Evolutionary conservation across 2,329 filamentous ascomycete genomes (phyloP), one percentile per base, ranked within the genome.

Genomic region (Aspergillus novoparasiticus): DNA sequence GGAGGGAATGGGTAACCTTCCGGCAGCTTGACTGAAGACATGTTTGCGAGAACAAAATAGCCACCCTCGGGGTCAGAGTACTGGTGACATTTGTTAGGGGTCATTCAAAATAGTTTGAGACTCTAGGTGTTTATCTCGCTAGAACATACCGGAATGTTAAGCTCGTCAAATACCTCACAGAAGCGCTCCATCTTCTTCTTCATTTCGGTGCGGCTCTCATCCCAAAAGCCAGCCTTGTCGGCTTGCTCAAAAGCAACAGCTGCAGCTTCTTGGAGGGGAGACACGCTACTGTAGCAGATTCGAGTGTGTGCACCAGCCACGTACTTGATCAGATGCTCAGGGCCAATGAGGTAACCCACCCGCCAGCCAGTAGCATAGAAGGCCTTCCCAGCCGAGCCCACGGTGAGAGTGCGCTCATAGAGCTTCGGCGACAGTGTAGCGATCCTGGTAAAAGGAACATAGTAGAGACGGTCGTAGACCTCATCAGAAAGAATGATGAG

Each of bases 311-410:
- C 95, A 21, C 93, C 93, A 12, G 91, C 88, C 39, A 97, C 94
- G 76, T 97, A 92, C 76, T 96, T 91, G 80, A 98, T 93, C 58
- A 98, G 83, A 65, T 97, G 87, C 59, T 92, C 87, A 0, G 92
- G 93, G 0, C 95, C 95, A 74, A 98, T 95, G 43, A 99, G 83
- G 89, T 94, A 99, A 60, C 95, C 92, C 69, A 98, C 94, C 62
- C 95, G 89, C 95, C 95, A 99, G 55, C 95, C 95, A 0, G 95
- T 99, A 61, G 92, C 93, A 75, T 98, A 98, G 80, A 99, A 99
- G 83, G 95, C 96, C 86, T 99, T 99, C 71, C 95, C 95, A 1
- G 93, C 95, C 0, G 93, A 97, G 23, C 95, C 95, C 34, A 99
- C 95, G 0, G 95, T 98, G 56, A 99, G 80, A 5, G 95, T 98